A percentile compares a stretch with the other conserved stretches of the same genome.
These are phyloP conservation scores for Alternaria panax DNA, from an alignment of 2,329 filamentous ascomycete species.

Conservation along the genomic window DNA sequence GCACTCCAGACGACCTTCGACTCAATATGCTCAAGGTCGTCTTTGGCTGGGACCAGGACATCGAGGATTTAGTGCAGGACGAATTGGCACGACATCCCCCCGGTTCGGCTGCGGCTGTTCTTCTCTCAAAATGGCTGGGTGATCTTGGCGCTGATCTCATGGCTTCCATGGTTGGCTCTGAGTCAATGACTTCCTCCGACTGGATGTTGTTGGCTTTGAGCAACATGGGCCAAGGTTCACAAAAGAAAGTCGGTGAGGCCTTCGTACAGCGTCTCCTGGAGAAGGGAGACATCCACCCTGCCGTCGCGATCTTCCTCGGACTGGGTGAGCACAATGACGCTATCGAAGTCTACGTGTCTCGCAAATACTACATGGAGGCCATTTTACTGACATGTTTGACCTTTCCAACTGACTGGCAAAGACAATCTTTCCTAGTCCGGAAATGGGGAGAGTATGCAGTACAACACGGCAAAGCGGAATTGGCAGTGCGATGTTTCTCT, in stretches of 20 bases:
- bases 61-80: conserved; percentile 81
- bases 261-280: conserved; percentile 91
- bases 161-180: conserved; percentile 74
- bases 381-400: conserved; percentile 84
- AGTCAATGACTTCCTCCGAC: conserved; percentile 90
- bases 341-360: conserved; percentile 94
- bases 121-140: conserved; percentile 92
- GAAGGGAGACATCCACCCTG: conserved; percentile 88
- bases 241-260: conserved; percentile 88
- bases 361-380: conserved; percentile 91
- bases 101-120: conserved; percentile 78
- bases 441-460: conserved; percentile 96
- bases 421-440: conserved; percentile 84
- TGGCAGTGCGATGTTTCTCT: conserved; percentile 92
- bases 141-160: conserved; percentile 83
- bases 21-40: conserved; percentile 91
- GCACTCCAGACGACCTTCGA: conserved; percentile 74
- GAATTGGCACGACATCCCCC: conserved; percentile 78
- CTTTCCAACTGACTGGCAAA: conserved; percentile 86
- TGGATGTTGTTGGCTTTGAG: conserved; percentile 97
- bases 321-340: conserved; percentile 93
- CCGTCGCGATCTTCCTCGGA: conserved; percentile 89
- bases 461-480: conserved; percentile 82
- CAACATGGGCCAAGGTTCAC: conserved; percentile 77
- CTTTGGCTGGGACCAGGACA: conserved; percentile 92